Percentiles rank a stretch among this genome's conserved stretches.
Evolutionary conservation across 139 green algal genomes (phyloP).

Genomic region (Chlamydomonas schloesseri): DNA sequence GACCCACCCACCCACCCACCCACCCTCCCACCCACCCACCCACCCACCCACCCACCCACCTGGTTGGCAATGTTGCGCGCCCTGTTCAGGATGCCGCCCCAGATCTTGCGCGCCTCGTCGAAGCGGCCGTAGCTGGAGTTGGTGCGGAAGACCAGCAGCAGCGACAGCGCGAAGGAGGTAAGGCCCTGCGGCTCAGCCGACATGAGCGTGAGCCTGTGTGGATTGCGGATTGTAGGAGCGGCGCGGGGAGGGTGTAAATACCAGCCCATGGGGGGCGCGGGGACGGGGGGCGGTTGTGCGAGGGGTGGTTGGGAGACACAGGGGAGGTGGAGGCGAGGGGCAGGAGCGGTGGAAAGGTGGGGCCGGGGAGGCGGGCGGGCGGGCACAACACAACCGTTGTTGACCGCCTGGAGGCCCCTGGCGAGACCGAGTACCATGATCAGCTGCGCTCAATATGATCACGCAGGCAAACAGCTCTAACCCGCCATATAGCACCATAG

Average conservation of each 20-base stretch:
- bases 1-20: not conserved
- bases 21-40: not conserved
- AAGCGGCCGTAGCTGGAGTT: slow-evolving; percentile 42
- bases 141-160: slow-evolving; percentile 53
- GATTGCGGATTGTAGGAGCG: too few relatives aligned
- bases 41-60: not conserved
- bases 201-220: slow-evolving; percentile 32
- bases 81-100: slow-evolving; percentile 57
- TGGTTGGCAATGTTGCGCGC: slow-evolving; percentile 57
- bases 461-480: too few relatives aligned
- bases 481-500: too few relatives aligned
- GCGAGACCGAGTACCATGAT: too few relatives aligned
- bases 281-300: not conserved
- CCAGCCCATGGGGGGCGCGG: too few relatives aligned
- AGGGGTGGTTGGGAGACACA: not conserved
- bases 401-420: too few relatives aligned
- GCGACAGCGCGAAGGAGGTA: slow-evolving; percentile 54
- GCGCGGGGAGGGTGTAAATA: too few relatives aligned
- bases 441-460: too few relatives aligned
- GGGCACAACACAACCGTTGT: too few relatives aligned
- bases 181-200: slow-evolving; percentile 44
- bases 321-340: not conserved
- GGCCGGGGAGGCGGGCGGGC: not conserved
- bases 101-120: slow-evolving; percentile 57
- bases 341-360: not conserved